Conservation (phyloP, 768 basidiomycete species). For the Hemileccinum impolitum region DNA sequence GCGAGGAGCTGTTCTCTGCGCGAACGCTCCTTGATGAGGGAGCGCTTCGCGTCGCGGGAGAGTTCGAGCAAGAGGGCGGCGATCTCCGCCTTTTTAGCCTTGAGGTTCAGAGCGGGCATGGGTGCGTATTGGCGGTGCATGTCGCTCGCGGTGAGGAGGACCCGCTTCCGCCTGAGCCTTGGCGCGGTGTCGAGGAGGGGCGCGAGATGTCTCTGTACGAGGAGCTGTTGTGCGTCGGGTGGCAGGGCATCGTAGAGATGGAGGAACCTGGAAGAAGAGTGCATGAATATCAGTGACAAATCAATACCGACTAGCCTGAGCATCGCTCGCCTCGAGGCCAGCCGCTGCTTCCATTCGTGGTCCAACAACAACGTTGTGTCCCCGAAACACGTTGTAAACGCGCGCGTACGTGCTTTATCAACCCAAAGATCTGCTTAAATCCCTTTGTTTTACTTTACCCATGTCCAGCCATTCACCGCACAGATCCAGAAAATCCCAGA, state of each 20-base stretch:
- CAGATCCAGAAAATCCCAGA: slow-evolving; percentile 52
- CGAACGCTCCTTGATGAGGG: slow-evolving; percentile 51
- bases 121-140: slow-evolving; percentile 36
- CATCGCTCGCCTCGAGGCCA: slow-evolving; percentile 44
- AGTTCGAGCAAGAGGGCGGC: slow-evolving; percentile 50
- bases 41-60: slow-evolving; percentile 48
- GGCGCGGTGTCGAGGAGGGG: slow-evolving; percentile 46
- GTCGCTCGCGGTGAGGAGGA: slow-evolving; percentile 38
- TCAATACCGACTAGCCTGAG: too few relatives aligned
- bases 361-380: slow-evolving; percentile 22
- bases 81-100: slow-evolving; percentile 54
- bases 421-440: slow-evolving; percentile 1
- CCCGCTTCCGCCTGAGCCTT: slow-evolving; percentile 36
- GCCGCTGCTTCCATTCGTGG: slow-evolving; percentile 56
- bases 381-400: background rate
- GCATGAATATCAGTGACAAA: too few relatives aligned
- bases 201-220: slow-evolving; percentile 50
- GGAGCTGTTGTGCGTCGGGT: slow-evolving; percentile 44
- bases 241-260: slow-evolving; percentile 51
- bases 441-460: slow-evolving; percentile 29
- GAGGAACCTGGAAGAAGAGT: slow-evolving; percentile 36
- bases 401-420: slow-evolving; percentile 17
- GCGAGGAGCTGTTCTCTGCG: slow-evolving; percentile 51
- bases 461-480: slow-evolving; percentile 64
- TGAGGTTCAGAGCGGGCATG: slow-evolving; percentile 51